Evolutionary conservation across 176 grass and related monocot species (phyloP).

Genomic region (Alloteropsis semialata): DNA sequence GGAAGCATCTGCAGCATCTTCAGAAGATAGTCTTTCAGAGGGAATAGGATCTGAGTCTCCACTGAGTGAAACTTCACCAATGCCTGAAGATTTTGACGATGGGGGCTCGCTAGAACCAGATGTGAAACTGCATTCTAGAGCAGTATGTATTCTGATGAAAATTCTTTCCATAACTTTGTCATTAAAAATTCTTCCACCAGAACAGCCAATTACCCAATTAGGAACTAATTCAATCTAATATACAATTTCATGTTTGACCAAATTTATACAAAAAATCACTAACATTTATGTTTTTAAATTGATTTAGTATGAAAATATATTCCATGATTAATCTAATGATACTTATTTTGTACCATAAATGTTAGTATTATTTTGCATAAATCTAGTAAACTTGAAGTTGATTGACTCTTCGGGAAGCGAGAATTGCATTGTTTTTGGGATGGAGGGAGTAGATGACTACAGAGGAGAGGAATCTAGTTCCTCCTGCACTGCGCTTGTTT

Average conservation of each 20-base stretch:
- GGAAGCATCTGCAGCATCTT: constrained; percentile 78
- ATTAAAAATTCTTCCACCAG: not conserved
- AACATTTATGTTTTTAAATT: too few relatives aligned
- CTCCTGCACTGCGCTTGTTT: too few relatives aligned
- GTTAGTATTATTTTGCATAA: too few relatives aligned
- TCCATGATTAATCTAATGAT: too few relatives aligned
- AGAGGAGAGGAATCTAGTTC: too few relatives aligned
- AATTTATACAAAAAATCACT: too few relatives aligned
- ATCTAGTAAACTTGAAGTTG: too few relatives aligned
- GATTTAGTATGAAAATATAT: too few relatives aligned
- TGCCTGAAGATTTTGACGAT: constrained; percentile 58
- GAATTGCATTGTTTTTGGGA: too few relatives aligned
- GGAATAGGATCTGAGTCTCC: constrained; percentile 76
- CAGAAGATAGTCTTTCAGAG: constrained; percentile 87
- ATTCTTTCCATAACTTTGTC: constrained; percentile 21
- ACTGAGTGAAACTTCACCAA: constrained; percentile 60
- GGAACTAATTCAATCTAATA: constrained; percentile 9
- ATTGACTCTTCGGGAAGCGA: too few relatives aligned
- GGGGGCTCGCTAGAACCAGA: constrained; percentile 67
- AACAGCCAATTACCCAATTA: constrained; percentile 21
- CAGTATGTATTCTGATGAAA: constrained; percentile 54
- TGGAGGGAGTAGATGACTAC: too few relatives aligned
- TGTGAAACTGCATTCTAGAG: constrained; percentile 89
- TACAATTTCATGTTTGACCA: not conserved
- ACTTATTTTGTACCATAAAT: too few relatives aligned